A percentile compares a stretch with the other conserved stretches of the same genome.
These are phyloP conservation scores for Hyaloscypha bicolor DNA, from an alignment of 495 filamentous ascomycete species.

Conservation along the genomic window DNA sequence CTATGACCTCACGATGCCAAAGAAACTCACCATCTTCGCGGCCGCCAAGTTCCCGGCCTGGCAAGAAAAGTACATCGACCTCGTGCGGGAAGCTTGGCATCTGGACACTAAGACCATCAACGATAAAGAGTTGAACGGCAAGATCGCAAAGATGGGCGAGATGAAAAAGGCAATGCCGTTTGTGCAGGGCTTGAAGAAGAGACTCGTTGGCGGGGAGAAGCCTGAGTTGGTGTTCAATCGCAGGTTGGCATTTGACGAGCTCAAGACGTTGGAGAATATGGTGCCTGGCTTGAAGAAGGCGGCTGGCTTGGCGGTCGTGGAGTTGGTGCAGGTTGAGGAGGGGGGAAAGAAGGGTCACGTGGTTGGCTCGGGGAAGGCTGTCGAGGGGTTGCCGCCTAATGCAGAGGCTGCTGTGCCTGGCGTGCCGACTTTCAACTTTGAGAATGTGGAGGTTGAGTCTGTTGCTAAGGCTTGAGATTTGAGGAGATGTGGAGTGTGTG, in stretches of 20 bases:
- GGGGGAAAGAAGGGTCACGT: conserved; percentile 67
- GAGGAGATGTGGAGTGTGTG: not conserved
- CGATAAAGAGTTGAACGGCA: conserved; percentile 76
- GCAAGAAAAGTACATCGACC: conserved; percentile 89
- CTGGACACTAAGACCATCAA: conserved; percentile 47
- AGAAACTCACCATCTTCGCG: conserved; percentile 85
- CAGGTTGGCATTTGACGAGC: conserved; percentile 85
- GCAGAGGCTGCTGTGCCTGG: conserved; percentile 80
- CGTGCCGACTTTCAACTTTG: conserved; percentile 73
- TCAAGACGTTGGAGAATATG: conserved; percentile 65
- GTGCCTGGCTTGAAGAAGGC: conserved; percentile 60
- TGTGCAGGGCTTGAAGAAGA: conserved; percentile 81
- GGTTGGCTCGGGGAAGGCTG: conserved; percentile 49
- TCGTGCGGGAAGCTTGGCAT: conserved; percentile 63
- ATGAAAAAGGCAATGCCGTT: conserved; percentile 99
- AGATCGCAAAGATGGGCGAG: conserved; percentile 78
- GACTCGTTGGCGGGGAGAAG: conserved; percentile 62
- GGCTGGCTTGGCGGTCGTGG: conserved; percentile 63
- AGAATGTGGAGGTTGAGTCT: conserved; percentile 56
- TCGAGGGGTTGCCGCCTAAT: conserved; percentile 53
- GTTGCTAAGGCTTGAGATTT: not conserved
- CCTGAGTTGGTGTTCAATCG: conserved; percentile 72
- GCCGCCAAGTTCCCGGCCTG: conserved; percentile 79
- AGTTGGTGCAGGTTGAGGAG: conserved; percentile 68
- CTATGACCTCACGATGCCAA: conserved; percentile 89